These are phyloP conservation scores for Yarrowia divulgata DNA, from an alignment of 805 yeast genomes.

Conservation along the genomic window DNA sequence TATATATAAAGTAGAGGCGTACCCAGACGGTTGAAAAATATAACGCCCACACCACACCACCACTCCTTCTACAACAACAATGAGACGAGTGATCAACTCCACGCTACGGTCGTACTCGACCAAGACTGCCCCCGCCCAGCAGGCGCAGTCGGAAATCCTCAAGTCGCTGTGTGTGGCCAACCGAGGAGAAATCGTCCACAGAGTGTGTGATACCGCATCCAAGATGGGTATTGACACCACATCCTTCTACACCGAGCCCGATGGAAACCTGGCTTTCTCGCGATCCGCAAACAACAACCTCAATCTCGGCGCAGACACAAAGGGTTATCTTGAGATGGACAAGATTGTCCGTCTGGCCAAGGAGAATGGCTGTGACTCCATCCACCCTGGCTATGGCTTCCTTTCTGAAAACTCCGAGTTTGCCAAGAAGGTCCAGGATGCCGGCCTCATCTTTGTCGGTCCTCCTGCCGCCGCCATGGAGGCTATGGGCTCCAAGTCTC, in stretches of 20 bases:
- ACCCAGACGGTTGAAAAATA: slow-evolving; percentile 1
- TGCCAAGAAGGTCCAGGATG: slow-evolving; percentile 49
- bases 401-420: slow-evolving; percentile 55
- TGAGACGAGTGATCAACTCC: slow-evolving; percentile 39
- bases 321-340: slow-evolving; percentile 54
- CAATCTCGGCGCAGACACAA: slow-evolving; percentile 45
- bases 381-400: slow-evolving; percentile 66
- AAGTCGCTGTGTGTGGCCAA: slow-evolving; percentile 58
- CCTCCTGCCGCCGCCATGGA: slow-evolving; percentile 50
- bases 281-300: slow-evolving; percentile 43
- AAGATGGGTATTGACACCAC: slow-evolving; percentile 49
- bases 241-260: slow-evolving; percentile 49
- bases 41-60: background rate
- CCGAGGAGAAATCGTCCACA: slow-evolving; percentile 60
- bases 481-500: slow-evolving; percentile 51
- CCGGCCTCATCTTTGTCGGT: slow-evolving; percentile 50
- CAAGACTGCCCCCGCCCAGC: slow-evolving; percentile 29
- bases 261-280: slow-evolving; percentile 46
- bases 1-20: slow-evolving; percentile 33
- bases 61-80: slow-evolving; percentile 1
- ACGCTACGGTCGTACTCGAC: slow-evolving; percentile 37
- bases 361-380: slow-evolving; percentile 59
- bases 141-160: slow-evolving; percentile 34
- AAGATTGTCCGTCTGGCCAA: slow-evolving; percentile 59
- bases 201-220: slow-evolving; percentile 47